A percentile compares a stretch with the other conserved stretches of the same genome.
These are phyloP conservation scores for Tetracladium maxilliforme DNA, from an alignment of 2,329 filamentous ascomycete species.

Conservation along the genomic window DNA sequence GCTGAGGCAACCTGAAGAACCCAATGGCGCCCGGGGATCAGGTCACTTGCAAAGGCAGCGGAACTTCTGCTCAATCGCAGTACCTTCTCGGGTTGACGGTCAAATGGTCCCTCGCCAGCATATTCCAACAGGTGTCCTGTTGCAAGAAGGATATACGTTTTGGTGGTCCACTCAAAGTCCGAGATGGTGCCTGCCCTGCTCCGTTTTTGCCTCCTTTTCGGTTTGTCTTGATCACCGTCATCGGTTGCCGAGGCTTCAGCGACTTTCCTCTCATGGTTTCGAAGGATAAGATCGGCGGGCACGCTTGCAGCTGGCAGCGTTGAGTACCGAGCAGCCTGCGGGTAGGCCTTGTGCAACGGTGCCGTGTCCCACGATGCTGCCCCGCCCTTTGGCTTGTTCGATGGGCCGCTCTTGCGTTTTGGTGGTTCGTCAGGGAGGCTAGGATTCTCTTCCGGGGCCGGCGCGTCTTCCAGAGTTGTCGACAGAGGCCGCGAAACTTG, in stretches of 20 bases:
- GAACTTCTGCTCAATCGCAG: conserved; percentile 60
- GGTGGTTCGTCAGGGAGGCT: no score
- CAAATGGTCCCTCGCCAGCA: conserved; percentile 50
- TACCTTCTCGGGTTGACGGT: conserved; percentile 60
- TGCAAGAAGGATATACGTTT: conserved; percentile 55
- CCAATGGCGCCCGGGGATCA: conserved; percentile 68
- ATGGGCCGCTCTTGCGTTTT: no score
- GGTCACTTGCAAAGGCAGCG: conserved; percentile 66
- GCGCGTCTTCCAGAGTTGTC: no score
- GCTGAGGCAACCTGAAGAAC: conserved; percentile 61
- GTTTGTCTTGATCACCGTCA: no score
- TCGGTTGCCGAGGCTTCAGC: no score
- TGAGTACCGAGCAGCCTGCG: conserved; percentile 66
- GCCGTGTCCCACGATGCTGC: conserved; percentile 45
- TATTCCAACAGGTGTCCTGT: conserved; percentile 64
- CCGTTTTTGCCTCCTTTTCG: no score
- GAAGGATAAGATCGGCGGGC: conserved; percentile 54
- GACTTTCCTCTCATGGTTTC: conserved; percentile 37
- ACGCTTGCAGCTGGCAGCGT: conserved; percentile 52
- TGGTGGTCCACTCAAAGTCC: conserved; percentile 50
- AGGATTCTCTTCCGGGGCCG: no score
- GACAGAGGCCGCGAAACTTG: no score
- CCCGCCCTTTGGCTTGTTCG: no score
- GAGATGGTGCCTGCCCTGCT: no score
- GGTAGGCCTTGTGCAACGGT: conserved; percentile 75